phyloP scores from a whole-genome alignment of 305 asterid species.

The Nicotiana rustica region DNA sequence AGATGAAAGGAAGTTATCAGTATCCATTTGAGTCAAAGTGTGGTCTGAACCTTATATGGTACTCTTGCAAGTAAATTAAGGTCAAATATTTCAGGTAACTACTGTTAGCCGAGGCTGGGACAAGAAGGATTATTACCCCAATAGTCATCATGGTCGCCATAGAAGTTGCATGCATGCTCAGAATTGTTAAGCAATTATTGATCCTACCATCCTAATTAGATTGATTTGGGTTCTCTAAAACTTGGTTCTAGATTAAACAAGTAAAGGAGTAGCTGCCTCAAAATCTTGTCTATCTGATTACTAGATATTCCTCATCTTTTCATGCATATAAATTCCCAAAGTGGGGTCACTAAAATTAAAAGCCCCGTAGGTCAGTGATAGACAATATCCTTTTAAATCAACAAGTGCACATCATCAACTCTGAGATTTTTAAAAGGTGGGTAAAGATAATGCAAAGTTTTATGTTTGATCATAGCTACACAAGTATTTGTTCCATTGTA shows the following conservation, averaged over 20 bases:
- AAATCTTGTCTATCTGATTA: not conserved
- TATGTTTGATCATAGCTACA: conserved; percentile 20
- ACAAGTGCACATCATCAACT: not conserved
- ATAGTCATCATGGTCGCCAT: not conserved
- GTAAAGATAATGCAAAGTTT: not conserved
- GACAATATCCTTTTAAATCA: conserved; percentile 26
- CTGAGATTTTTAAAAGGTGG: not conserved
- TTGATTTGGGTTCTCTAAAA: conserved; percentile 11
- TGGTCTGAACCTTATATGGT: not conserved
- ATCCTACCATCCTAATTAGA: not conserved
- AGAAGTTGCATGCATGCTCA: not conserved
- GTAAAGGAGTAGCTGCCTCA: not conserved
- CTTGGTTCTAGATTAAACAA: not conserved
- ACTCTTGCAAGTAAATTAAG: not conserved
- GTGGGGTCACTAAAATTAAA: not conserved
- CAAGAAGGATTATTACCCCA: not conserved
- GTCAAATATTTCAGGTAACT: not conserved
- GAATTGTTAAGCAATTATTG: not conserved
- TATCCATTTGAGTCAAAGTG: conserved; percentile 8
- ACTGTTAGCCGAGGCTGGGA: conserved; percentile 4
- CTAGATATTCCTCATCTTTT: not conserved
- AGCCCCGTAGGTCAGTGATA: conserved; percentile 3
- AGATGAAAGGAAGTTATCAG: not conserved
- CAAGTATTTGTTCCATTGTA: not conserved
- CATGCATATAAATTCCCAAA: not conserved